A percentile compares a stretch with the other conserved stretches of the same genome.
Conservation (phyloP, 164 flowering plant species). For the Amborella trichopoda region DNA sequence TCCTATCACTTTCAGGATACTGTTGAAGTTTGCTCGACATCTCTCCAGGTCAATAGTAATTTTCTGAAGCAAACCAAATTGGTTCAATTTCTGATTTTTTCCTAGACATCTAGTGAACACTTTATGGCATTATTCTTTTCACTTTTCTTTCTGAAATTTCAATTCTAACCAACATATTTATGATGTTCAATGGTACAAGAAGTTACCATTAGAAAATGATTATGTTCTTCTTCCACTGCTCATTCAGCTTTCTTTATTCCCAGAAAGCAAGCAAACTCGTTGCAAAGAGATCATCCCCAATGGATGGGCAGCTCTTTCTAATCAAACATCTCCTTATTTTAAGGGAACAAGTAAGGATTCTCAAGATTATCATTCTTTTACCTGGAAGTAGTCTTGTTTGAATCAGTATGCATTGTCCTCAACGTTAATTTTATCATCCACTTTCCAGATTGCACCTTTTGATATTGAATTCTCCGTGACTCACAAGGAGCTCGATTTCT, state of each 20-base stretch:
- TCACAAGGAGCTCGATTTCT: constrained; percentile 97
- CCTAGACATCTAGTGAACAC: too few species aligned
- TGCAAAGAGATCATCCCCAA: constrained; percentile 60
- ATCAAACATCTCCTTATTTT: constrained; percentile 85
- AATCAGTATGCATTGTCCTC: background rate
- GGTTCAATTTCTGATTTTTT: too few species aligned
- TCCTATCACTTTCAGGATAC: constrained; percentile 60
- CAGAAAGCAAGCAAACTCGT: constrained; percentile 94
- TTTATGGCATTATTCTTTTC: too few species aligned
- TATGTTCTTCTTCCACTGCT: too few species aligned
- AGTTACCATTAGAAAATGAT: too few species aligned
- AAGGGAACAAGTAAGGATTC: constrained; percentile 72
- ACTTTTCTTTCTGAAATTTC: too few species aligned
- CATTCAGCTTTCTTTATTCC: too few species aligned
- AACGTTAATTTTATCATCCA: too few species aligned
- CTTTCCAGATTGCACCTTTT: constrained; percentile 84
- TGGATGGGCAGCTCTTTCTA: constrained; percentile 96
- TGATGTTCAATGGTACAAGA: too few species aligned
- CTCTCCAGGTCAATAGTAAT: constrained; percentile 85
- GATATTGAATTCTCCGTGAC: constrained; percentile 95
- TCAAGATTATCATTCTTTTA: background rate
- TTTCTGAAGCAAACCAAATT: too few species aligned
- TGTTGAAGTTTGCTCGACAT: constrained; percentile 76
- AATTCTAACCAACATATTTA: too few species aligned
- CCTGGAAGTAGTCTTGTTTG: background rate